Percentiles rank a stretch among this genome's conserved stretches.
phyloP scores from a whole-genome alignment of 2,329 filamentous ascomycete genomes.

The Colletotrichum brevisporum region DNA sequence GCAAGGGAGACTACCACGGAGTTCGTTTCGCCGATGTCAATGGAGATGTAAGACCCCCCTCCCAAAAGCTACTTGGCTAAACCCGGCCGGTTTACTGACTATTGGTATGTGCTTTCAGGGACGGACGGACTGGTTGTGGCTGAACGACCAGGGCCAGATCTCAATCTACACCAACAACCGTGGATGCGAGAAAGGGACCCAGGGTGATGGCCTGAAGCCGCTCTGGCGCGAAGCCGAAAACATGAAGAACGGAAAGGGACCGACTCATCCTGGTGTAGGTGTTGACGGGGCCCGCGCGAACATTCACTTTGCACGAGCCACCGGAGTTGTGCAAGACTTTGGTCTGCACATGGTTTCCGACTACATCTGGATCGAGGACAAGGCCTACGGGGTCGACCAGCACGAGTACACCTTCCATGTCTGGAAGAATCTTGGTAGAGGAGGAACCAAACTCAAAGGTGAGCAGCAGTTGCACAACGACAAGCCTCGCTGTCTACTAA shows the following conservation, averaged over 20 bases:
- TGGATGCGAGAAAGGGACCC: conserved; percentile 39
- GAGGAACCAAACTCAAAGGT: conserved; percentile 26
- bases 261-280: no score
- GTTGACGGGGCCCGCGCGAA: conserved; percentile 39
- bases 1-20: conserved; percentile 42
- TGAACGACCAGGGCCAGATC: conserved; percentile 41
- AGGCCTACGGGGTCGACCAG: background rate
- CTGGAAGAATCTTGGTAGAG: conserved; percentile 42
- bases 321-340: conserved; percentile 32
- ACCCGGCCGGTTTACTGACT: no score
- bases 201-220: conserved; percentile 43
- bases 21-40: conserved; percentile 46
- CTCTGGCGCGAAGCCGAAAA: conserved; percentile 42
- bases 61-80: background rate
- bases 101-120: conserved; percentile 4
- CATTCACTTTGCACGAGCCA: conserved; percentile 39
- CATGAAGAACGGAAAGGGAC: no score
- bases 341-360: conserved; percentile 22
- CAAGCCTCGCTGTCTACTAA: background rate
- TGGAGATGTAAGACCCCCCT: conserved; percentile 30
- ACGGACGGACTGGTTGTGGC: conserved; percentile 46
- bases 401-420: background rate
- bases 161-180: conserved; percentile 44
- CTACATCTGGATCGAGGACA: conserved; percentile 39
- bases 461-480: background rate